Evolutionary conservation across 2,329 filamentous ascomycete genomes (phyloP), one percentile per base, ranked within the genome.

Genomic region (Sphaerulina vaccinii): DNA sequence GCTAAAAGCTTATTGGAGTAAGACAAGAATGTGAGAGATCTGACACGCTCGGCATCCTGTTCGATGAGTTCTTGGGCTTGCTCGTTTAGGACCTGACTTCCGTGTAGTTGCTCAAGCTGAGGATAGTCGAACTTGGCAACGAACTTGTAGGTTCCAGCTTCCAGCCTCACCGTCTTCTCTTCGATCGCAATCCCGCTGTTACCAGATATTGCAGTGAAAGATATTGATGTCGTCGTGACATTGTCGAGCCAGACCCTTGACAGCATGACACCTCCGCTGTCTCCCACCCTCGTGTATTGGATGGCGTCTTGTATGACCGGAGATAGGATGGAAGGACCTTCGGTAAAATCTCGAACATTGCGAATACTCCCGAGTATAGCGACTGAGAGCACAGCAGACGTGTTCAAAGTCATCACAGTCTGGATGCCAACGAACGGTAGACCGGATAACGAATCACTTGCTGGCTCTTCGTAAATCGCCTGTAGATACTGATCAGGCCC

Each of bases 1-100:
- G 84, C 83, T 2, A 84, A 71, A 0, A 86, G 70, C 57, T 86
- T 86, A 24, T 81, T 71, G 0, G 73, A 79, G 57, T 85, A 86
- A 0, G 83, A 85, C 3, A 86, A 69, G 65, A 86, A 86, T 0
- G 81, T 80, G 0, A 86, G 67, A 0, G 81, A 80, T 0, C 71
- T 72, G 1, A 76, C 74, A 47, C 80, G 73, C 33, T 73, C 74
- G 0, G 73, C 66, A 23, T 76, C 68, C 38, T 79, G 66, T 0
- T 66, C 54, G 21, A 79, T 75, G 3, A 85, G 66, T 6, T 65
- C 64, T 21, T 71, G 68, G 0, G 79, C 79, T 0, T 71, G 62
- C 0, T 72, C 59, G 51, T 76, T 80, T 4, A 86, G 63, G 0
- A 83, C 78, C 37, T 79, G 68, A 2, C 66, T 54, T 0, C 77